A percentile compares a stretch with the other conserved stretches of the same genome.
phyloP scores from a whole-genome alignment of 2,329 filamentous ascomycete genomes.

The Aureobasidium sp. region DNA sequence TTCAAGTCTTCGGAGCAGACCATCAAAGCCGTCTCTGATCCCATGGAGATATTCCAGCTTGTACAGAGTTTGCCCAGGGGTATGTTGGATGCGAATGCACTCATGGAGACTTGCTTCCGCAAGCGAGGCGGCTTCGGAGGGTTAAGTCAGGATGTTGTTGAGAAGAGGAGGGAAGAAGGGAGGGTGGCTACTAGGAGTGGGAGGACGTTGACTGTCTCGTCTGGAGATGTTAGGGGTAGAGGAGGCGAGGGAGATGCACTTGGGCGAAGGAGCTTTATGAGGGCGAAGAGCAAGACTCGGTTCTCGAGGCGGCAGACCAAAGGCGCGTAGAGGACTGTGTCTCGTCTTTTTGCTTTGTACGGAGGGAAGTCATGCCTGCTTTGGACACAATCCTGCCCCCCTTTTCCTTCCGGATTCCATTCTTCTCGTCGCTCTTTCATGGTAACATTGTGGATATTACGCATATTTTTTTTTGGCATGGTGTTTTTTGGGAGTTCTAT shows the following conservation, averaged over 20 bases:
- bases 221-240: background rate
- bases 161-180: slow-evolving; percentile 63
- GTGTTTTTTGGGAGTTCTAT: background rate
- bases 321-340: background rate
- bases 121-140: slow-evolving; percentile 62
- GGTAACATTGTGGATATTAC: background rate
- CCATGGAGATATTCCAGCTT: slow-evolving; percentile 93
- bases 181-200: slow-evolving; percentile 21
- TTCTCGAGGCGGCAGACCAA: slow-evolving; percentile 11
- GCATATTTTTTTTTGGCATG: background rate
- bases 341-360: background rate
- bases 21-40: slow-evolving; percentile 70
- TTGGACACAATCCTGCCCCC: background rate
- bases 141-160: slow-evolving; percentile 72
- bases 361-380: background rate
- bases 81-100: slow-evolving; percentile 69
- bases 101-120: slow-evolving; percentile 78
- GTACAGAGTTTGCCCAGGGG: slow-evolving; percentile 79
- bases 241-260: background rate
- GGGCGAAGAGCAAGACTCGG: slow-evolving; percentile 12
- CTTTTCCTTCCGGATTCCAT: background rate
- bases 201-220: background rate
- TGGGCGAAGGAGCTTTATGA: slow-evolving; percentile 14
- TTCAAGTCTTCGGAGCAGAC: slow-evolving; percentile 82
- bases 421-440: background rate